Evolutionary conservation across 1,139 yeast genomes (phyloP).

Genomic region (Blastobotrys niveus): DNA sequence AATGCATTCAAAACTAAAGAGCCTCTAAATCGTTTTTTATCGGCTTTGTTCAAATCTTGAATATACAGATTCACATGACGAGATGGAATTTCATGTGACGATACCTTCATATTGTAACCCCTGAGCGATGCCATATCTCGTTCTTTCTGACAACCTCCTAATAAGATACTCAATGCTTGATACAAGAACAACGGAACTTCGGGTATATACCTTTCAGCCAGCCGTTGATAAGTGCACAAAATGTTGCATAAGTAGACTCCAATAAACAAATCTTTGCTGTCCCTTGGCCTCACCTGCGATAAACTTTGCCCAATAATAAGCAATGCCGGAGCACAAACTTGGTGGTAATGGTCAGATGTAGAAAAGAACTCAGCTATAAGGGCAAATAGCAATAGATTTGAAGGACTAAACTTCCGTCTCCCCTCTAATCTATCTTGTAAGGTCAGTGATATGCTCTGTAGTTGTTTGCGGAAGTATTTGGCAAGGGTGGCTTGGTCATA

Average conservation of each 20-base stretch:
- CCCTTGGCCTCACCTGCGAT: constrained; percentile 43
- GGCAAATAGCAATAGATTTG: constrained; percentile 56
- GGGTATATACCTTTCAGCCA: constrained; percentile 76
- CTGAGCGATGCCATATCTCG: too few species aligned
- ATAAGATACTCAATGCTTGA: not conserved
- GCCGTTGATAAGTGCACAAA: constrained; percentile 64
- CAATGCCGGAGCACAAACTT: constrained; percentile 78
- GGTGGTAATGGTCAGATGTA: constrained; percentile 92
- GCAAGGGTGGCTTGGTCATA: constrained; percentile 50
- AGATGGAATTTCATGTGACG: too few species aligned
- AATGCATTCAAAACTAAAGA: too few species aligned
- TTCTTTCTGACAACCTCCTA: too few species aligned
- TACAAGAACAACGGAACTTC: constrained; percentile 52
- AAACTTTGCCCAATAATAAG: constrained; percentile 68
- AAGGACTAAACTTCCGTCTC: constrained; percentile 19
- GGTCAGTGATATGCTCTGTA: constrained; percentile 47
- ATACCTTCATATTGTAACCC: too few species aligned
- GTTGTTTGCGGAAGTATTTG: constrained; percentile 45
- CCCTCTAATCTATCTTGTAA: constrained; percentile 21
- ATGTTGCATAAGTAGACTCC: constrained; percentile 63
- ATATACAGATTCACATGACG: too few species aligned
- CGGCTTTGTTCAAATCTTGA: not conserved
- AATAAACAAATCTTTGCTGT: constrained; percentile 39
- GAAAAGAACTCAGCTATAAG: constrained; percentile 76
- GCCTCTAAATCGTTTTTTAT: not conserved